Conservation (phyloP, 2,329 filamentous ascomycete species). For the Verticillium isaacii region DNA sequence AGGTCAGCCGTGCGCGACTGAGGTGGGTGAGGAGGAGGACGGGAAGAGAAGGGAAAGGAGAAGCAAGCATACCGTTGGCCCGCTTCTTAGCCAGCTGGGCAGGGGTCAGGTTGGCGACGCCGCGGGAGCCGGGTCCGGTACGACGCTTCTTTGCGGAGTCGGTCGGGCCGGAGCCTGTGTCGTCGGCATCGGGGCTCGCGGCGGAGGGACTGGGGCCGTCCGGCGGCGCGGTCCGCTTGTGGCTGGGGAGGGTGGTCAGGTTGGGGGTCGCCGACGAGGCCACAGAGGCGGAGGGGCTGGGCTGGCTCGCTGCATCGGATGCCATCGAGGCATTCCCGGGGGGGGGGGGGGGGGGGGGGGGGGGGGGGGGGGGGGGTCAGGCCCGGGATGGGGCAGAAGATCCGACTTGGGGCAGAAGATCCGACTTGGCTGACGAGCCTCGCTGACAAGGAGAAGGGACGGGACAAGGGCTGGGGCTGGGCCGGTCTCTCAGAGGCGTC, state of each 20-base stretch:
- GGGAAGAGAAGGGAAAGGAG: background rate
- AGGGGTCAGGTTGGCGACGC: conserved; percentile 61
- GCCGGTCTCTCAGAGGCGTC: background rate
- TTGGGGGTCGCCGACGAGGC: conserved; percentile 8
- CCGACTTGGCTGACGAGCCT: background rate
- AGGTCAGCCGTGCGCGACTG: background rate
- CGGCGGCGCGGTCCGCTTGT: conserved; percentile 9
- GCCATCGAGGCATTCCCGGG: conserved; percentile 1
- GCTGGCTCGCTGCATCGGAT: conserved; percentile 10
- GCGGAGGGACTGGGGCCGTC: conserved; percentile 7
- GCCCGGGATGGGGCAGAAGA: background rate
- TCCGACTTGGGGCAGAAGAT: background rate
- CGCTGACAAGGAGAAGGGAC: background rate
- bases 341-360: background rate
- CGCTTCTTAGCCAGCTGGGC: conserved; percentile 69
- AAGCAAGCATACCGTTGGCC: conserved; percentile 41
- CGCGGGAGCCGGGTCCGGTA: conserved; percentile 37
- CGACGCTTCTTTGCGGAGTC: conserved; percentile 39
- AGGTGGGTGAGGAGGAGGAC: background rate
- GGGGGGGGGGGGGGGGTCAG: background rate
- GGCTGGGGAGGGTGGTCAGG: conserved; percentile 1
- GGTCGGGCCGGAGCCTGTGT: background rate
- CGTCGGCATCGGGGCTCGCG: conserved; percentile 3
- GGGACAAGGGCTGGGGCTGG: background rate
- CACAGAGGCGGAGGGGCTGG: conserved; percentile 12